A percentile compares a stretch with the other conserved stretches of the same genome.
Conservation (phyloP, 2,329 filamentous ascomycete species). For the Hypomyces perniciosus region DNA sequence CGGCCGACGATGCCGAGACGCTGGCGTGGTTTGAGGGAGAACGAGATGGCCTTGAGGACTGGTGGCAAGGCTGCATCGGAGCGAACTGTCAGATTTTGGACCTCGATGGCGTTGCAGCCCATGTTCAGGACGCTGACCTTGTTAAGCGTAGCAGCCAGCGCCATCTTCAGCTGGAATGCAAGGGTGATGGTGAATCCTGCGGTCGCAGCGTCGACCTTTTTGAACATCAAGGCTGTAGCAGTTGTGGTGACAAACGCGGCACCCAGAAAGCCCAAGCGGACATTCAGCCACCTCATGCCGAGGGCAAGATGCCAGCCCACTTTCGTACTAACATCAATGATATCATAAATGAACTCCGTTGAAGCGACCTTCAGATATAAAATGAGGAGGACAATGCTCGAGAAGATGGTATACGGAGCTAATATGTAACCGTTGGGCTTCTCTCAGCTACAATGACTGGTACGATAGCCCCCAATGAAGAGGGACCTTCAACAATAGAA, state of each 20-base stretch:
- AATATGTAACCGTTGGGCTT: too few relatives aligned
- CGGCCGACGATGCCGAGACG: constrained; percentile 12
- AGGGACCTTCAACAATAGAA: too few relatives aligned
- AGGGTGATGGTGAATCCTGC: constrained; percentile 8
- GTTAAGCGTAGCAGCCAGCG: neutral
- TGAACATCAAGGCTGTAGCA: constrained; percentile 1
- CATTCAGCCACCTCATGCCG: constrained; percentile 1
- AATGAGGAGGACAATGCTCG: too few relatives aligned
- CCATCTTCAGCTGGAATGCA: constrained; percentile 4
- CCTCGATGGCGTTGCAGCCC: neutral
- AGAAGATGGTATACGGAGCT: too few relatives aligned
- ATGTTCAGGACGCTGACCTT: neutral
- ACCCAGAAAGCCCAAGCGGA: constrained; percentile 6
- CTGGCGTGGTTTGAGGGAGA: neutral
- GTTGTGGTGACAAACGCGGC: constrained; percentile 4
- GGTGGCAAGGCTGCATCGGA: neutral
- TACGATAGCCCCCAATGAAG: too few relatives aligned
- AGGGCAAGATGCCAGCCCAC: too few relatives aligned
- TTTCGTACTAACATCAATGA: too few relatives aligned
- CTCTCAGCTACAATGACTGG: too few relatives aligned
- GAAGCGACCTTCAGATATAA: too few relatives aligned
- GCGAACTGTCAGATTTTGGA: neutral
- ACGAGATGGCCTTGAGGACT: neutral
- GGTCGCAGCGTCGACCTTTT: constrained; percentile 1
- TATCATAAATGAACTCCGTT: too few relatives aligned